A percentile compares a stretch with the other conserved stretches of the same genome.
phyloP scores from a whole-genome alignment of 2,329 filamentous ascomycete species.

The Aspergillus uvarum region DNA sequence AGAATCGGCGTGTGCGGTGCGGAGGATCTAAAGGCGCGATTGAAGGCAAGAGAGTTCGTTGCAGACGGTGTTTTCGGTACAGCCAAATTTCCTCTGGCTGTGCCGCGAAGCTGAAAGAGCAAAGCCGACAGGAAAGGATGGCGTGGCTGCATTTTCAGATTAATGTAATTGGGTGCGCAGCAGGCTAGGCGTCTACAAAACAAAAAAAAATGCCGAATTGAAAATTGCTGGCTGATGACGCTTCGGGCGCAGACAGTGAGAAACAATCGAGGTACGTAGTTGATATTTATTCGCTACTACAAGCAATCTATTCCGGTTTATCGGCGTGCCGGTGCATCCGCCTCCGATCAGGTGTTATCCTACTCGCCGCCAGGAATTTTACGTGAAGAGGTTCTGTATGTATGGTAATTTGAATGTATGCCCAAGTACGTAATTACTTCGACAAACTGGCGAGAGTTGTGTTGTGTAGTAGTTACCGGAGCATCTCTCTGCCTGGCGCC shows the following conservation, averaged over 20 bases:
- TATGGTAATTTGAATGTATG: background rate
- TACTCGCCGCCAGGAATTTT: background rate
- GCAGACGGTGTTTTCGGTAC: background rate
- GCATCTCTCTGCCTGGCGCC: constrained; percentile 2
- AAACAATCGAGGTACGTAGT: background rate
- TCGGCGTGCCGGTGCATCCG: constrained; percentile 9
- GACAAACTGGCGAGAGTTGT: background rate
- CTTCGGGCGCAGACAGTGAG: constrained; percentile 3
- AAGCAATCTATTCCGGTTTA: constrained; percentile 2
- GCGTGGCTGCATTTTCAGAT: constrained; percentile 12
- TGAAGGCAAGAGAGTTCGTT: background rate
- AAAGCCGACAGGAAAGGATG: constrained; percentile 20
- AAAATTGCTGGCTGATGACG: constrained; percentile 12
- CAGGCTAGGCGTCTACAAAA: background rate
- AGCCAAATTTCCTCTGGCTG: background rate
- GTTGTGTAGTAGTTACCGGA: background rate
- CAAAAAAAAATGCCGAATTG: background rate
- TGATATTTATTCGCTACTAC: background rate
- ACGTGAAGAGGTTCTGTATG: background rate
- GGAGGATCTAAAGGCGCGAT: background rate
- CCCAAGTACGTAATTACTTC: background rate
- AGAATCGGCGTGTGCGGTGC: background rate
- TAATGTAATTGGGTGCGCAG: background rate
- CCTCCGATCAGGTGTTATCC: background rate
- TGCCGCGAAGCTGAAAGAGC: constrained; percentile 20